Conservation (phyloP, 257 asterid genomes). For the Capsicum rhomboideum region DNA sequence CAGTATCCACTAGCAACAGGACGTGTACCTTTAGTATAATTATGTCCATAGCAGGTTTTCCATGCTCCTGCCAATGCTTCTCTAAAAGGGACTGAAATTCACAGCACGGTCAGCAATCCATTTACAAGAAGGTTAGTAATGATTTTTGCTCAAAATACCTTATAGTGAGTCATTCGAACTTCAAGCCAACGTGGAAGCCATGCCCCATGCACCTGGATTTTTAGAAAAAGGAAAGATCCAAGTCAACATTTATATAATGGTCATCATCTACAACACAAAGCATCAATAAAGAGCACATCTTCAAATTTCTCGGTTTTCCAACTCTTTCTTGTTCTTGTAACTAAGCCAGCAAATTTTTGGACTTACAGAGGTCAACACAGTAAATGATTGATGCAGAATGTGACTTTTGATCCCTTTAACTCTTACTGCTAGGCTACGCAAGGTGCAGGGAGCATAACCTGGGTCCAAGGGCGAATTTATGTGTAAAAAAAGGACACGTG, state of each 20-base stretch:
- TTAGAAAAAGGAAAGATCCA: slow-evolving; percentile 6
- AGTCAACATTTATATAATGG: background rate
- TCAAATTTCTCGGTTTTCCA: background rate
- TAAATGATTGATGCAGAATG: background rate
- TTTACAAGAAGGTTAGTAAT: background rate
- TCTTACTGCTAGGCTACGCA: background rate
- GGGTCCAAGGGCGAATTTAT: too few species aligned
- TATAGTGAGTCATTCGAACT: slow-evolving; percentile 28
- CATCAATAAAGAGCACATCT: background rate
- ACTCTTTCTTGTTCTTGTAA: background rate
- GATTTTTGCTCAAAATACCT: slow-evolving; percentile 30
- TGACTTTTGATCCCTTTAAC: background rate
- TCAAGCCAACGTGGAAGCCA: slow-evolving; percentile 96
- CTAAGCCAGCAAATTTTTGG: background rate
- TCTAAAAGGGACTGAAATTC: slow-evolving; percentile 47
- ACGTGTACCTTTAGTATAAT: slow-evolving; percentile 50
- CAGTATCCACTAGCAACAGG: background rate
- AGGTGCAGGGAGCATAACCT: background rate
- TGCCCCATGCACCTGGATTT: slow-evolving; percentile 60
- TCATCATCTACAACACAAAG: background rate
- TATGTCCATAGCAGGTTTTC: slow-evolving; percentile 70
- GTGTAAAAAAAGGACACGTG: too few species aligned
- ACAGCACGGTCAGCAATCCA: slow-evolving; percentile 4
- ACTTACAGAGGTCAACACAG: background rate
- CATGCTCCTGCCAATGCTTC: slow-evolving; percentile 72